These are phyloP conservation scores for Scedosporium aurantiacum DNA, from an alignment of 2,329 filamentous ascomycete genomes.

Conservation along the genomic window DNA sequence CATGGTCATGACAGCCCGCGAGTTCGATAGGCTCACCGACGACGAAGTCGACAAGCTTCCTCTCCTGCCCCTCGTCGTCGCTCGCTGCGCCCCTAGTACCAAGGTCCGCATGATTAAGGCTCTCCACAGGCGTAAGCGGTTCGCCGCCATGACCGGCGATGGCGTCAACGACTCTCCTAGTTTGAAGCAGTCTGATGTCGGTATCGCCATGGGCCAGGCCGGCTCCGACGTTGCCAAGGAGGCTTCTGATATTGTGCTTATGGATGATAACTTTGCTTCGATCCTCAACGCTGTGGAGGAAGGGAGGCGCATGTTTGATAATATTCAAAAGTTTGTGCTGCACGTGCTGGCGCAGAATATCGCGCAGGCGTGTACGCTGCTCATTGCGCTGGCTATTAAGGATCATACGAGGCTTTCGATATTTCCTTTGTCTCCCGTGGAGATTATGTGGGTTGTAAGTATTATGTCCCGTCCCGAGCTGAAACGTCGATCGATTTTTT, in stretches of 20 bases:
- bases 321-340: conserved; percentile 61
- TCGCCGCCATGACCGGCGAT: conserved; percentile 60
- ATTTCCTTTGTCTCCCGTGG: conserved; percentile 58
- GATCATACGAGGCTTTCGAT: conserved; percentile 50
- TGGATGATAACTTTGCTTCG: conserved; percentile 53
- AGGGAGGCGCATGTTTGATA: conserved; percentile 57
- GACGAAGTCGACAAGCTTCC: conserved; percentile 51
- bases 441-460: conserved; percentile 74
- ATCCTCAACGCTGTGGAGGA: conserved; percentile 43
- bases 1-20: conserved; percentile 51
- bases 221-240: conserved; percentile 62
- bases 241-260: conserved; percentile 53
- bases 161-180: conserved; percentile 61
- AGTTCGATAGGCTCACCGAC: conserved; percentile 53
- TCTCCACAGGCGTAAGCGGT: conserved; percentile 52
- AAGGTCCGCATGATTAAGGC: conserved; percentile 68
- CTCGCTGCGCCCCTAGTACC: conserved; percentile 58
- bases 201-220: conserved; percentile 59
- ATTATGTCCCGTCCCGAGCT: neutral
- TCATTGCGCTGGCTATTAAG: conserved; percentile 60
- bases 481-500: neutral
- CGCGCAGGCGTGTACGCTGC: conserved; percentile 52
- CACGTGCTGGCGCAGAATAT: conserved; percentile 57
- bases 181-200: conserved; percentile 55
- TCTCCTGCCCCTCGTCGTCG: conserved; percentile 54